phyloP scores from a whole-genome alignment of 1,284 basidiomycete species.

The Laetiporus sulphureus region DNA sequence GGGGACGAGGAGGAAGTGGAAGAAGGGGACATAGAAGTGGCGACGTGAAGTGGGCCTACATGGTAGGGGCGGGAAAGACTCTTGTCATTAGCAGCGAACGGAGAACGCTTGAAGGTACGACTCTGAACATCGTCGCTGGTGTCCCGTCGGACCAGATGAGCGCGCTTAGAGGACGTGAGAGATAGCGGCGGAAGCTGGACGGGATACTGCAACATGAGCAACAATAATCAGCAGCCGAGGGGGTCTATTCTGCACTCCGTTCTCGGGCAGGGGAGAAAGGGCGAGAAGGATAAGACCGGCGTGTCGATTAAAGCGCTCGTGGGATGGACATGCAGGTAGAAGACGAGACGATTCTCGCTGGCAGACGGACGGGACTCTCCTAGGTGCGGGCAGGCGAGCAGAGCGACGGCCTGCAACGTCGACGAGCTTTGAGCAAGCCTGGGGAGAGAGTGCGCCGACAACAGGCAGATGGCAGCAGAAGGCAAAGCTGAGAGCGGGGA shows the following conservation, averaged over 20 bases:
- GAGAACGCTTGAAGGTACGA: constrained; percentile 17
- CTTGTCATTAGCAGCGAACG: constrained; percentile 19
- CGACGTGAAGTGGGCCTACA: constrained; percentile 22
- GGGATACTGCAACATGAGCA: constrained; percentile 66
- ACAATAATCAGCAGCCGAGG: constrained; percentile 12
- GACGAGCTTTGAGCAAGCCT: constrained; percentile 19
- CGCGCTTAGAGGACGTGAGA: constrained; percentile 28
- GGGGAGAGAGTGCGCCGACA: constrained; percentile 16
- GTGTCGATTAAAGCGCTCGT: constrained; percentile 14
- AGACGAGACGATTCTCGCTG: constrained; percentile 16
- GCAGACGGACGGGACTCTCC: constrained; percentile 10
- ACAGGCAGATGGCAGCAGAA: constrained; percentile 27
- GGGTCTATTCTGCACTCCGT: constrained; percentile 17
- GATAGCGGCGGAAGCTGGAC: constrained; percentile 48
- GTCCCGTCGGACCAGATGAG: constrained; percentile 22
- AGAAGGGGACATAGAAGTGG: constrained; percentile 21
- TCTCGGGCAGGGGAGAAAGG: constrained; percentile 16
- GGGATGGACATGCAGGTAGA: constrained; percentile 23
- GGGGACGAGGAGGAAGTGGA: constrained; percentile 14
- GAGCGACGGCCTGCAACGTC: constrained; percentile 14
- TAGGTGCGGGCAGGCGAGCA: constrained; percentile 6
- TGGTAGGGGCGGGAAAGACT: constrained; percentile 22
- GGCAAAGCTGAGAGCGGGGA: constrained; percentile 21
- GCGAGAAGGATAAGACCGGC: constrained; percentile 19
- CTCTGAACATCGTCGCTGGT: constrained; percentile 20